Base-by-base conservation (phyloP, 2,329 filamentous ascomycete species). In the Colletotrichum sp. region DNA sequence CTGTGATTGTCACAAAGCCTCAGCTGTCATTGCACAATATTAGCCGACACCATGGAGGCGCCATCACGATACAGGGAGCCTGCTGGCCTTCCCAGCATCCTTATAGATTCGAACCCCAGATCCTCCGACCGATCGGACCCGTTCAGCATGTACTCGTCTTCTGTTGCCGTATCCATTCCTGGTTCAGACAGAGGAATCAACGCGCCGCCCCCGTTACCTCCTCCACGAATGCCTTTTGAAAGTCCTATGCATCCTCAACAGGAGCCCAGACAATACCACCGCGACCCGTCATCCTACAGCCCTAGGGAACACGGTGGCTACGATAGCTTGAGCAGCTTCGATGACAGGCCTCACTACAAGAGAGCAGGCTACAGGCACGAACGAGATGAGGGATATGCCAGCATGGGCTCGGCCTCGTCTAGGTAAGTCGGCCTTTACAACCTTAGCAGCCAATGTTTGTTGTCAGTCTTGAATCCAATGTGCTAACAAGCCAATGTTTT, bases 131-230 rank as follows among this genome's bases (percentile, higher is more conserved):
- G 83, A 77, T 82, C 85, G 36, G 79, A 81, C 64, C 78, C 81
- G 49, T 85, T 82, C 75, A 78, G 83, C 69, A 78, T 82, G 71
- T 85, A 82, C 77, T 79, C 80, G 4, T 78, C 77, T 13, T 78
- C 77, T 3, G 72, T 74, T 62, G 85, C 87, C 57, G 84, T 89
- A 81, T 82, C 85, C 65, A 89, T 89, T 75, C 87, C 86, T 39
- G 85, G 86, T 59, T 78, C 81, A 16, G 78, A 79, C 60, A 81
- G 80, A 73, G 59, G 59, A 13, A 77, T 81, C 75, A 80, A 83
- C 77, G 85, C 82, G 4, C 88, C 87, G 76, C 88, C 87, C 68
- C 84, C 88, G 44, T 78, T 89, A 60, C 88, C 87, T n/a, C 87
- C 87, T n/a, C 88, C 88, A 7, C 83, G 83, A 64, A 80, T 84